Evolutionary conservation across 2,329 filamentous ascomycete genomes (phyloP), one percentile per base, ranked within the genome.

Genomic region (Pseudogymnoascus sp.): DNA sequence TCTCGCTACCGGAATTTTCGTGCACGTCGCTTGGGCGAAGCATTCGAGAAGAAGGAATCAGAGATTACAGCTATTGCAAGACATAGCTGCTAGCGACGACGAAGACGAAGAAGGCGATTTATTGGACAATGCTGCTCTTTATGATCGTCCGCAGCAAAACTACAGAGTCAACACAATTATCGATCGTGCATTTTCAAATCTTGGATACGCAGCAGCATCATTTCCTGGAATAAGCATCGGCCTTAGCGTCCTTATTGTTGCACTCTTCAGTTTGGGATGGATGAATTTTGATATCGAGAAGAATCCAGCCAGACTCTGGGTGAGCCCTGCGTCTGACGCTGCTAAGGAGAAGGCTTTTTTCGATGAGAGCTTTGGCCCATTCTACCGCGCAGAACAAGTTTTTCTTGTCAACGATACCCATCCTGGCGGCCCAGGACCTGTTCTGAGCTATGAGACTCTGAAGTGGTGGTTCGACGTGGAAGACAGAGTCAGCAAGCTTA

Each of bases 381-480:
- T 99, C 73, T 99, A 95, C 77, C 90, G 95, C 43, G 90, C 93
- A 0, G 90, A 99, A 75, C 95, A 99, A 77, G 85, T 88, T 0
- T 99, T 99, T 75, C 76, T 99, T 13, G 92, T 98, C 67, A 99
- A 98, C 68, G 93, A 97, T 69, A 92, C 87, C 0, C 75, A 82
- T 0, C 71, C 81, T 1, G 80, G 81, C 2, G 85, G 84, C 0
- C 82, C 86, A 2, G 87, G 89, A 0, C 90, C 92, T 0, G 92
- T 98, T 1, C 78, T 99, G 64, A 92, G 85, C 75, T 95, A 96
- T 69, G 91, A 97, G 7, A 97, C 90, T 0, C 80, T 99, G 8
- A 79, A 83, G 25, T 99, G 95, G 95, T 98, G 93, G 95, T 90
- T 95, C 73, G 90, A 87, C 66, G 87, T 98, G 1, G 95, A 99